phyloP scores from a whole-genome alignment of 2,329 filamentous ascomycete species.

The Aureobasidium mangrovei region DNA sequence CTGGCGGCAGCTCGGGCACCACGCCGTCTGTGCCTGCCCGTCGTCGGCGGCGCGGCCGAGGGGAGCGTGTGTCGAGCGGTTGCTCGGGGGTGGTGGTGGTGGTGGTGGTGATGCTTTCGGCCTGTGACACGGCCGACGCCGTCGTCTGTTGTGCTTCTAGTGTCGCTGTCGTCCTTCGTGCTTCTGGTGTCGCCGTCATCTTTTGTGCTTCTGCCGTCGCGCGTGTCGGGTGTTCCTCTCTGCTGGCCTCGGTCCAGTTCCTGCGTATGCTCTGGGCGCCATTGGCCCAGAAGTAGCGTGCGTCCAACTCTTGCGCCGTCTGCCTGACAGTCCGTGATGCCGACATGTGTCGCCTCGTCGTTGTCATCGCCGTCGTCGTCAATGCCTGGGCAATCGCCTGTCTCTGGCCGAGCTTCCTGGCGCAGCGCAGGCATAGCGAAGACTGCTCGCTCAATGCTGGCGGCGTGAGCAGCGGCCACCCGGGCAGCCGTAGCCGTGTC shows the following conservation, averaged over 20 bases:
- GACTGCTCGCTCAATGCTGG: neutral
- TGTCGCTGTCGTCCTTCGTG: conserved; percentile 2
- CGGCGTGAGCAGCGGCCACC: neutral
- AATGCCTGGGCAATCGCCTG: conserved; percentile 15
- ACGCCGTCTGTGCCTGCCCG: conserved; percentile 15
- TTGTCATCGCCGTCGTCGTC: conserved; percentile 16
- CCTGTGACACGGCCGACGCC: neutral
- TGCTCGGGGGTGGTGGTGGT: neutral
- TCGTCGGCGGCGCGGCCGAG: conserved; percentile 28
- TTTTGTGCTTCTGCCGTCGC: neutral
- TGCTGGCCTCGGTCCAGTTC: neutral
- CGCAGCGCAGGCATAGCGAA: conserved; percentile 23
- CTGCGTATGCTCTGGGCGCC: conserved; percentile 17
- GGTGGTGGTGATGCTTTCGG: neutral
- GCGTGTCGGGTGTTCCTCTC: neutral
- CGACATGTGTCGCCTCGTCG: conserved; percentile 19
- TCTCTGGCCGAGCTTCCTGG: conserved; percentile 19
- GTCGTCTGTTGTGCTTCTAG: neutral
- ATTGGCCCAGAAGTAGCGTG: conserved; percentile 29
- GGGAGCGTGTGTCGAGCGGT: conserved; percentile 20
- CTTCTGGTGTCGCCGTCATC: neutral
- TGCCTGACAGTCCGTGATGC: conserved; percentile 12
- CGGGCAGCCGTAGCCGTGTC: conserved; percentile 8
- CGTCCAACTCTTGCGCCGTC: conserved; percentile 21
- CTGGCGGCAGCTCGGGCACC: conserved; percentile 38